Evolutionary conservation across 2,329 filamentous ascomycete genomes (phyloP), one percentile per base, ranked within the genome.

Genomic region (Trichoderma atroviride): DNA sequence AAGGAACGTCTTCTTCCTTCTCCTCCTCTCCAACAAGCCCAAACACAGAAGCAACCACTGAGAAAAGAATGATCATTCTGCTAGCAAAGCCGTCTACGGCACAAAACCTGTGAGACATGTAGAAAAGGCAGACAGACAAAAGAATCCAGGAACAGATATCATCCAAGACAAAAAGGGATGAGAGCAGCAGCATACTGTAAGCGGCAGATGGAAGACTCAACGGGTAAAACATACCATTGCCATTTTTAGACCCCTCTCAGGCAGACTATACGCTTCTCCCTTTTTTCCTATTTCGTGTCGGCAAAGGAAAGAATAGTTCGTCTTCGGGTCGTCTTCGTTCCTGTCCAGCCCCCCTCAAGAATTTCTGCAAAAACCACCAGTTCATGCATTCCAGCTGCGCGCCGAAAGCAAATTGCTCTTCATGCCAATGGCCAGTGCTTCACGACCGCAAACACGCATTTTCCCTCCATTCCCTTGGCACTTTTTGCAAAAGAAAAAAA

Each of bases 321-420:
- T 35, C 47, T 53, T 57, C 37, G 16, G 19, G 9, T 43, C 29
- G 13, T 35, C 47, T 53, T 57, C 37, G 16, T 43, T 43, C 27
- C 31, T 53, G 4, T 43, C 60, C 47, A 37, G 24, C 52, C 50
- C 29, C 40, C 52, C 61, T 64, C 50, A 22, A 43, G 61, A 59
- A 59, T 59, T 22, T 11, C 35, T 14, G 50, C 55, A 29, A 14
- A n/a, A 9, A 35, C 33, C 50, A 56, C n/a, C 9, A 19, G 3
- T 4, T 1, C 24, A 1, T 16, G 16, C 66, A 69, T 69, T 69
- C 66, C 66, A 56, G n/a, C 22, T 5, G 2, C 58, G 16, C 31
- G 37, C 57, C 65, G 55, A 35, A 52, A 62, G 66, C 66, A 69
- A 69, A 62, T 69, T 69, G 22, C 31, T 24, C 13, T 29, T 55